phyloP scores from a whole-genome alignment of 106 monocot species.

The Dendrobium catenatum region DNA sequence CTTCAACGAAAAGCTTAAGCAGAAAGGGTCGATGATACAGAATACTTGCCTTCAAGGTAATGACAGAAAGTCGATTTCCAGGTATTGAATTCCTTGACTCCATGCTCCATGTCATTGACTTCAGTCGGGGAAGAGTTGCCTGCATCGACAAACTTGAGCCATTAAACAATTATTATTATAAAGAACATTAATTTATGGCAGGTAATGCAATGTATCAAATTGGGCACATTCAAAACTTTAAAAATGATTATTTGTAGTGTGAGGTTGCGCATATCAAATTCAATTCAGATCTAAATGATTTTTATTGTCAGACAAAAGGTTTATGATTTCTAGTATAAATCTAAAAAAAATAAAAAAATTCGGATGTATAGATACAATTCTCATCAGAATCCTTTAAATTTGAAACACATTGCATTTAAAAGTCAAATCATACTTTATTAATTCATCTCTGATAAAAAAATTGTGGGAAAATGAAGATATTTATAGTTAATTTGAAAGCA shows the following conservation, averaged over 20 bases:
- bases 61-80: conserved; percentile 39
- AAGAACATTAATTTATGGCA: neutral
- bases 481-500: too few species aligned
- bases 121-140: conserved; percentile 40
- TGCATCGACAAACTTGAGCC: conserved; percentile 6
- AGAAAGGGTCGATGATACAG: neutral
- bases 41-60: conserved; percentile 37
- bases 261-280: neutral
- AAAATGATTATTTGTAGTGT: neutral
- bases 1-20: neutral
- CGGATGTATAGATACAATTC: too few species aligned
- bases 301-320: neutral
- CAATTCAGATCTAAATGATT: neutral
- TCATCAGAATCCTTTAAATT: too few species aligned
- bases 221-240: neutral
- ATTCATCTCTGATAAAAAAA: too few species aligned
- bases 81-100: conserved; percentile 29
- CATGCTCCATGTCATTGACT: conserved; percentile 62
- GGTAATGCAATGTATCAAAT: neutral
- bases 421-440: too few species aligned
- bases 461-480: too few species aligned
- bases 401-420: too few species aligned
- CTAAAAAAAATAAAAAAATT: too few species aligned
- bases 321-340: too few species aligned
- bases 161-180: neutral